phyloP scores from a whole-genome alignment of 1,284 basidiomycete genomes.

The Ustilago esculenta region DNA sequence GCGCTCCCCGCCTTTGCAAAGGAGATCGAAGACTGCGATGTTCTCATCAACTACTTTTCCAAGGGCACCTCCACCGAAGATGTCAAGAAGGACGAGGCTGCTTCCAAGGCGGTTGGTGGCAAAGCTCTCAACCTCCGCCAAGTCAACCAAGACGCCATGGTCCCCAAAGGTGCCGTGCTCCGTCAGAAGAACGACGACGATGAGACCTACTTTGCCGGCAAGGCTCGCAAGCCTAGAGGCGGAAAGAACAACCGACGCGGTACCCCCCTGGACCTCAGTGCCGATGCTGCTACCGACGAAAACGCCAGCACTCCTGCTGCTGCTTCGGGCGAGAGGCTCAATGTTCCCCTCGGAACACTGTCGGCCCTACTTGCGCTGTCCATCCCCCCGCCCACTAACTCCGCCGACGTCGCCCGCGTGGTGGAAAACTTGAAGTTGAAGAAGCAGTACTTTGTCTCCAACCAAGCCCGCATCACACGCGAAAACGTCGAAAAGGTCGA shows the following conservation, averaged over 20 bases:
- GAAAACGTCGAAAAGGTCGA: slow-evolving; percentile 65
- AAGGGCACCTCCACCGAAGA: slow-evolving; percentile 52
- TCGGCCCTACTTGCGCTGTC: slow-evolving; percentile 86
- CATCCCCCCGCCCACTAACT: slow-evolving; percentile 85
- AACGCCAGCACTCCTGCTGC: slow-evolving; percentile 40
- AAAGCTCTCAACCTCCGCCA: slow-evolving; percentile 85
- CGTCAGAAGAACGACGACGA: slow-evolving; percentile 80
- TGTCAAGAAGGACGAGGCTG: slow-evolving; percentile 34
- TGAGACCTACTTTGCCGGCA: slow-evolving; percentile 81
- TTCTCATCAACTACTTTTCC: slow-evolving; percentile 86
- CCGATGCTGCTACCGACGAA: slow-evolving; percentile 14
- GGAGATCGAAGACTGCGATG: slow-evolving; percentile 96
- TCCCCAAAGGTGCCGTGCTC: slow-evolving; percentile 76
- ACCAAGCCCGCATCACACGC: slow-evolving; percentile 71
- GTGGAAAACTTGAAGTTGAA: slow-evolving; percentile 92
- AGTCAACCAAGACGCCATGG: slow-evolving; percentile 74
- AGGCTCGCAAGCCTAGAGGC: slow-evolving; percentile 73
- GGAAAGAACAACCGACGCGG: slow-evolving; percentile 47
- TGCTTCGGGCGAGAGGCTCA: slow-evolving; percentile 71
- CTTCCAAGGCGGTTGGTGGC: slow-evolving; percentile 67
- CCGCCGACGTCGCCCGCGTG: slow-evolving; percentile 81
- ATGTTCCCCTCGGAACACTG: slow-evolving; percentile 85
- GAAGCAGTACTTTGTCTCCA: slow-evolving; percentile 88
- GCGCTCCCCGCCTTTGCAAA: slow-evolving; percentile 87
- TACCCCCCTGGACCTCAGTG: slow-evolving; percentile 43